Evolutionary conservation across 257 asterid species (phyloP).

Genomic region (Knoxia roxburghii): DNA sequence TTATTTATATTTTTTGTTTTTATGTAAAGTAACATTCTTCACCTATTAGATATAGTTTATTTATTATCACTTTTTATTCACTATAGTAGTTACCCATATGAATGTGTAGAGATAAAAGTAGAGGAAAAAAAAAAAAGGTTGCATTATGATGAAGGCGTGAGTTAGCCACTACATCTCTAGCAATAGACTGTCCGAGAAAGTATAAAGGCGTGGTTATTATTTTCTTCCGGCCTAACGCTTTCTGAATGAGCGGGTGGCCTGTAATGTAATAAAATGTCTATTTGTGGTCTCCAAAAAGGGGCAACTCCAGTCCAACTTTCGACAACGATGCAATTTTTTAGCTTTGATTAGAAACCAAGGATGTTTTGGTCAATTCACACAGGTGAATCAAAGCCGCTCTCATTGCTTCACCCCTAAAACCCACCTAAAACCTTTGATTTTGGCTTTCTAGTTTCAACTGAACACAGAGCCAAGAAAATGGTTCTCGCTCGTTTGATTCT

Average conservation of each 20-base stretch:
- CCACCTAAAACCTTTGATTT: conserved; percentile 31
- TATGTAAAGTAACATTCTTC: no score
- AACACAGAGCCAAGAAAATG: conserved; percentile 28
- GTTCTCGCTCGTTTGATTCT: conserved; percentile 39
- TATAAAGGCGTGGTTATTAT: not conserved
- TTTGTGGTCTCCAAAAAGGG: not conserved
- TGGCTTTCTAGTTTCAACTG: not conserved
- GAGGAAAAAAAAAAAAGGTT: no score
- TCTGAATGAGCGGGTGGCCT: not conserved
- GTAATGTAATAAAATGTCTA: not conserved
- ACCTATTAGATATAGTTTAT: no score
- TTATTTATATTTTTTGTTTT: no score
- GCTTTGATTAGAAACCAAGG: not conserved
- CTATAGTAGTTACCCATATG: no score
- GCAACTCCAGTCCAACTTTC: not conserved
- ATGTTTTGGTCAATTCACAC: not conserved
- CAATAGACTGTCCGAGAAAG: no score
- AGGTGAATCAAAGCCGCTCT: no score
- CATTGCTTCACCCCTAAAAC: conserved; percentile 22
- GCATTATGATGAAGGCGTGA: no score
- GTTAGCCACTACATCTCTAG: not conserved
- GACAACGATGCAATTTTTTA: not conserved
- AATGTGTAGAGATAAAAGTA: no score
- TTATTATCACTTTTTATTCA: no score
- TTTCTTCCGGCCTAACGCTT: not conserved